Evolutionary conservation across 2,329 filamentous ascomycete genomes (phyloP).

Genomic region (Chaetomium strumarium): DNA sequence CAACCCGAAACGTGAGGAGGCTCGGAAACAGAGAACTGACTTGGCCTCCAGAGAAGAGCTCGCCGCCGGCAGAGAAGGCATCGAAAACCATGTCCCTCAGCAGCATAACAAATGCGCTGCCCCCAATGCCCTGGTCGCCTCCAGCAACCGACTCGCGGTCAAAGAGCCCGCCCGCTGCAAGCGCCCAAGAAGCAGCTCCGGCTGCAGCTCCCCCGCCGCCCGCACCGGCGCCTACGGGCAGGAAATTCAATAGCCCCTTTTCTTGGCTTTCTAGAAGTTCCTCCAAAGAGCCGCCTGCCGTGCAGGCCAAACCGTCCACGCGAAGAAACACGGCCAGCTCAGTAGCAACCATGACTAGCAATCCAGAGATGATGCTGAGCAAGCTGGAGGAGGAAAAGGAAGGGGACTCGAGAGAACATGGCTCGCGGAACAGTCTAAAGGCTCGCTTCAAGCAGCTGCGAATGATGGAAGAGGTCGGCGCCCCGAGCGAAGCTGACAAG

Average conservation of each 20-base stretch:
- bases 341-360: conserved; percentile 70
- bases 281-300: conserved; percentile 48
- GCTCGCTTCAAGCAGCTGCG: conserved; percentile 75
- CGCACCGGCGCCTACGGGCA: conserved; percentile 33
- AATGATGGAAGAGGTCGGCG: conserved; percentile 65
- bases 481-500: conserved; percentile 51
- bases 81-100: conserved; percentile 53
- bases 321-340: conserved; percentile 75
- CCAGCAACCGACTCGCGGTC: conserved; percentile 43
- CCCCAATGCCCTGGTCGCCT: conserved; percentile 67
- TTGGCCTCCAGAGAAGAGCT: conserved; percentile 21
- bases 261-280: conserved; percentile 73
- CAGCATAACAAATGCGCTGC: conserved; percentile 66
- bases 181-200: conserved; percentile 30
- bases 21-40: conserved; percentile 6
- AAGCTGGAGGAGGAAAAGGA: conserved; percentile 69
- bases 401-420: conserved; percentile 34
- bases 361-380: conserved; percentile 72
- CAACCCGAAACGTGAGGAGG: not conserved
- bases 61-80: conserved; percentile 30
- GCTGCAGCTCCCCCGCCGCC: conserved; percentile 34
- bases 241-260: conserved; percentile 85
- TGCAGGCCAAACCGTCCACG: conserved; percentile 47
- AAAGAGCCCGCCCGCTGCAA: conserved; percentile 37
- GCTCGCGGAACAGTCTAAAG: conserved; percentile 59